phyloP scores from a whole-genome alignment of 2,329 filamentous ascomycete genomes.

The Fusarium sp. region DNA sequence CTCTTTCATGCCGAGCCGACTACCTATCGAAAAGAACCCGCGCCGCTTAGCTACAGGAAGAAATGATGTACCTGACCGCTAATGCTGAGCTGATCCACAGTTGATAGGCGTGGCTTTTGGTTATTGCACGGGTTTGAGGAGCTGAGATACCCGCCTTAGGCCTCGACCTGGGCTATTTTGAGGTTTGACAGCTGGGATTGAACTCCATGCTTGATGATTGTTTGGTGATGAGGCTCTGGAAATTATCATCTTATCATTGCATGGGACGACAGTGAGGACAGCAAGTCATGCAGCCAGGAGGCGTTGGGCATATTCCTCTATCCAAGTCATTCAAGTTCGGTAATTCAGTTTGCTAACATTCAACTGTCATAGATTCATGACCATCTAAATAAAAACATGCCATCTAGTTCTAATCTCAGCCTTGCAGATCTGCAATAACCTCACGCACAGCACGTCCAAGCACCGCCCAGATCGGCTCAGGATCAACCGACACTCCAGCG shows the following conservation, averaged over 20 bases:
- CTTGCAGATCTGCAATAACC: not conserved
- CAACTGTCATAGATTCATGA: not conserved
- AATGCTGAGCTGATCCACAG: not conserved
- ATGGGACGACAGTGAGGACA: not conserved
- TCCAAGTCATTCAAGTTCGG: not conserved
- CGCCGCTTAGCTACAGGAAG: not conserved
- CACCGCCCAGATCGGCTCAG: conserved; percentile 1
- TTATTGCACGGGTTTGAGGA: not conserved
- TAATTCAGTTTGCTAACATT: not conserved
- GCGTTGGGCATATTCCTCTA: not conserved
- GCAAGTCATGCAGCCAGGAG: not conserved
- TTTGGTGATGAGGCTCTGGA: not conserved
- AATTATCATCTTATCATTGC: not conserved
- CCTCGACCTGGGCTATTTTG: not conserved
- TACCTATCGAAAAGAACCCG: not conserved
- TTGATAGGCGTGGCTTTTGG: not conserved
- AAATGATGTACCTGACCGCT: not conserved
- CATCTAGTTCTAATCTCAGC: not conserved
- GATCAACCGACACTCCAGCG: not conserved
- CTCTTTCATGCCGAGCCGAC: not conserved
- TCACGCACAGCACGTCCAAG: conserved; percentile 1
- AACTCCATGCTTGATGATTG: not conserved
- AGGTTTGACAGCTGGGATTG: not conserved
- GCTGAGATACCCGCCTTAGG: not conserved
- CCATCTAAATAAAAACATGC: not conserved